These are phyloP conservation scores for Triadica sebifera DNA, from an alignment of 345 rosid genomes.

Conservation along the genomic window DNA sequence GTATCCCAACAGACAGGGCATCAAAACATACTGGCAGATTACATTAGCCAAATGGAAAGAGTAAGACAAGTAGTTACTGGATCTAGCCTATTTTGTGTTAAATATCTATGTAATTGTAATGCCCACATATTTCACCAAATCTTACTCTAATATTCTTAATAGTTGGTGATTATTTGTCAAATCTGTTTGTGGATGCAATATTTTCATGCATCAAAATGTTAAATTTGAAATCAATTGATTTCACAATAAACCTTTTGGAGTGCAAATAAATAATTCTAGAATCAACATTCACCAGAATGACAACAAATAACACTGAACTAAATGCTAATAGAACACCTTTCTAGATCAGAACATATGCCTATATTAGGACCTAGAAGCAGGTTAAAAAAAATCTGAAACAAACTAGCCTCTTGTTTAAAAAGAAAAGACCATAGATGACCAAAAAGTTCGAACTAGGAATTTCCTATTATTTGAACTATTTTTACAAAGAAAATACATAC, in stretches of 20 bases:
- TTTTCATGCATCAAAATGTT: neutral
- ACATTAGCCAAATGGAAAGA: too few relatives aligned
- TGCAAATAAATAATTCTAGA: neutral
- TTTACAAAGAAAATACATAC: slow-evolving; percentile 24
- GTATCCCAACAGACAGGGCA: neutral
- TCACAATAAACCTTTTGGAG: neutral
- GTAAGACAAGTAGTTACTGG: neutral
- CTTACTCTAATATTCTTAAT: neutral
- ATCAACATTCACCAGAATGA: neutral
- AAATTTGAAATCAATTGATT: neutral
- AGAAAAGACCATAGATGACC: slow-evolving; percentile 9
- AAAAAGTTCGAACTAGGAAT: slow-evolving; percentile 15
- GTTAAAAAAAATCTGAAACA: slow-evolving; percentile 3
- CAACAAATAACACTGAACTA: neutral
- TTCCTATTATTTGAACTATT: neutral
- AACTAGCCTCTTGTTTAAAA: neutral
- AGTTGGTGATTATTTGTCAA: neutral
- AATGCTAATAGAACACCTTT: neutral
- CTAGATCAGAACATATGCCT: too few relatives aligned
- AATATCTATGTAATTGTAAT: neutral
- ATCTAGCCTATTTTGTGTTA: neutral
- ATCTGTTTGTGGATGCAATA: neutral
- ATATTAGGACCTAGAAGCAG: neutral
- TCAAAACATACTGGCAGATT: neutral
- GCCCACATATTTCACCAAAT: neutral